A percentile compares a stretch with the other conserved stretches of the same genome.
Evolutionary conservation across 2,329 filamentous ascomycete species (phyloP).

Genomic region (Scleromitrula shiraiana): DNA sequence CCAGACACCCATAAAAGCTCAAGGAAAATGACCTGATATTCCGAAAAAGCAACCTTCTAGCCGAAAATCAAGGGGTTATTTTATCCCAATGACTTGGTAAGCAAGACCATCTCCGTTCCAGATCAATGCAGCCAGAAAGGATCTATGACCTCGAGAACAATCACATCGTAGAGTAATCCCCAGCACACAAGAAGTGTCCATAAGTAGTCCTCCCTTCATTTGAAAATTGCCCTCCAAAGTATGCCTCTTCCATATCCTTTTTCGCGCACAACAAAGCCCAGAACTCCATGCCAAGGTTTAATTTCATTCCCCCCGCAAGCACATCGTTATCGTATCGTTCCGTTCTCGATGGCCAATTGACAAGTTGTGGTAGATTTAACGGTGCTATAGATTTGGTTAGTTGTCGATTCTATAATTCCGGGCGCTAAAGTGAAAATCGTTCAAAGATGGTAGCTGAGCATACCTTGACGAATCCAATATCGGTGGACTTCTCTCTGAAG

Average conservation of each 20-base stretch:
- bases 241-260: conserved; percentile 3
- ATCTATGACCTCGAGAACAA: conserved; percentile 5
- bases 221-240: conserved; percentile 7
- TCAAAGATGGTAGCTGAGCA: conserved; percentile 11
- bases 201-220: conserved; percentile 6
- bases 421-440: background rate
- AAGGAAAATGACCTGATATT: conserved; percentile 11
- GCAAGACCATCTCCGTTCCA: conserved; percentile 6
- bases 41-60: conserved; percentile 9
- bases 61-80: conserved; percentile 3
- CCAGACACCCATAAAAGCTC: background rate
- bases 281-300: conserved; percentile 12
- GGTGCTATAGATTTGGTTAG: conserved; percentile 18
- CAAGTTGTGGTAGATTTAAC: conserved; percentile 17
- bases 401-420: conserved; percentile 1
- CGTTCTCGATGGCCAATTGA: conserved; percentile 1
- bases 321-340: conserved; percentile 5
- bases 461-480: conserved; percentile 69
- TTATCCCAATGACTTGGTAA: conserved; percentile 4
- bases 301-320: conserved; percentile 1
- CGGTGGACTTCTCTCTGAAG: conserved; percentile 66
- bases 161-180: conserved; percentile 4
- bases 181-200: conserved; percentile 6
- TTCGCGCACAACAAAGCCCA: conserved; percentile 10
- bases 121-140: conserved; percentile 7